Evolutionary conservation across 2,329 filamentous ascomycete genomes (phyloP), one percentile per base, ranked within the genome.

Genomic region (Monilinia laxa): DNA sequence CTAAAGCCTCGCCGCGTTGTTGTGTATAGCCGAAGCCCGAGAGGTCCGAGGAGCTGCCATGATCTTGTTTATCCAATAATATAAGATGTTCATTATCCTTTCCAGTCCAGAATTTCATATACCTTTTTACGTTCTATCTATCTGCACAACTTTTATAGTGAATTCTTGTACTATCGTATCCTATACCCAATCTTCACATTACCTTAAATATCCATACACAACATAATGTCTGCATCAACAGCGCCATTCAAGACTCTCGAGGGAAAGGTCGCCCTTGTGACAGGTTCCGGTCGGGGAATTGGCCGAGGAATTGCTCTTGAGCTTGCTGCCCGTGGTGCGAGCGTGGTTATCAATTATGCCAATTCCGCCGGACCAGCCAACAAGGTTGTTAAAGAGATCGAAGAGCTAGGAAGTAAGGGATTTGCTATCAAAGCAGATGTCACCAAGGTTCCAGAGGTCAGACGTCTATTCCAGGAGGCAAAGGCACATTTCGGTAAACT

Each of bases 231-330:
- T 49, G 40, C 16, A 52, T 53, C 58, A 49, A 4, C 64, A 38
- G 64, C 64, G 40, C 55, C 55, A 66, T 62, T 62, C 38, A 62
- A 66, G 25, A 62, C 56, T n/a, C 64, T 71, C n/a, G 67, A 67
- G 12, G 72, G 73, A 74, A 95, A 95, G 78, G 86, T 95, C 56
- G 91, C 90, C 71, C 89, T 96, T 70, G 85, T 96, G 55, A 96
- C 92, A 0, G 92, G 92, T 55, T 91, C 91, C 57, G 93, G 90
- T 7, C 83, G 92, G 71, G 92, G 92, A 49, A 83, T 96, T 16
- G 92, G 92, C 25, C 82, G 78, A 10, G 78, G 78, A 51, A 78
- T 81, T n/a, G 76, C 78, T 4, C 73, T 75, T 47, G 78, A 74
- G n/a, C 72, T 75, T 23, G 78, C 78, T 7, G 75, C 78, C 69